Evolutionary conservation across 805 yeast species (phyloP).

Genomic region (Saccharomyces kudriavzevii): DNA sequence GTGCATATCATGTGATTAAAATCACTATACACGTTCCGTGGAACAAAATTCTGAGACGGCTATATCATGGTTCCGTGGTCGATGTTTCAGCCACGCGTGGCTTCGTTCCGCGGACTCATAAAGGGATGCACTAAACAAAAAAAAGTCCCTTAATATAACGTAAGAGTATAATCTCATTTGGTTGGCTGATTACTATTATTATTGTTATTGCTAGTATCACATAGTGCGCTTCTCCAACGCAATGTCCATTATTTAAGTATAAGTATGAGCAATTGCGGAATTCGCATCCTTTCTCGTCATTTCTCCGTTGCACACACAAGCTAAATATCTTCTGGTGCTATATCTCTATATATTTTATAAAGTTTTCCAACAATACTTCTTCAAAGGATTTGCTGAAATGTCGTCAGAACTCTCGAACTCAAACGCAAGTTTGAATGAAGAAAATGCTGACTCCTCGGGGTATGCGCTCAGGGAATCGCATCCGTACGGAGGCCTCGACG

Average conservation of each 20-base stretch:
- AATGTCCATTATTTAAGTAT: not conserved
- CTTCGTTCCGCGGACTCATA: not conserved
- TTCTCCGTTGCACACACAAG: not conserved
- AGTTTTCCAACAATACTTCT: not conserved
- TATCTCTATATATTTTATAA: not conserved
- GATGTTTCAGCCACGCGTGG: not conserved
- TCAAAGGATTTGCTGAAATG: not conserved
- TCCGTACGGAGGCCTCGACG: conserved; percentile 34
- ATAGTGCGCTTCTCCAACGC: not conserved
- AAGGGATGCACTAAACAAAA: not conserved
- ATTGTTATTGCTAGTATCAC: too few species aligned
- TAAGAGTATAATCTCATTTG: not conserved
- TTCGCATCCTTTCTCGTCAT: not conserved
- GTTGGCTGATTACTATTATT: too few species aligned
- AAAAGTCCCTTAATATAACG: not conserved
- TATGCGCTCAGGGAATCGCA: not conserved
- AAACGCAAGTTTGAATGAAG: not conserved
- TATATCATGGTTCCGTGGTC: not conserved
- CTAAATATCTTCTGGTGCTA: not conserved
- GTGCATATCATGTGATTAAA: not conserved
- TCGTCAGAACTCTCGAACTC: not conserved
- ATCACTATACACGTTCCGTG: not conserved
- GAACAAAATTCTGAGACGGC: not conserved
- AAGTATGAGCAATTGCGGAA: not conserved
- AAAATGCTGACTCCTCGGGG: not conserved